These are phyloP conservation scores for Silene coronaria DNA, from an alignment of 179 eudicot genomes.

Conservation along the genomic window DNA sequence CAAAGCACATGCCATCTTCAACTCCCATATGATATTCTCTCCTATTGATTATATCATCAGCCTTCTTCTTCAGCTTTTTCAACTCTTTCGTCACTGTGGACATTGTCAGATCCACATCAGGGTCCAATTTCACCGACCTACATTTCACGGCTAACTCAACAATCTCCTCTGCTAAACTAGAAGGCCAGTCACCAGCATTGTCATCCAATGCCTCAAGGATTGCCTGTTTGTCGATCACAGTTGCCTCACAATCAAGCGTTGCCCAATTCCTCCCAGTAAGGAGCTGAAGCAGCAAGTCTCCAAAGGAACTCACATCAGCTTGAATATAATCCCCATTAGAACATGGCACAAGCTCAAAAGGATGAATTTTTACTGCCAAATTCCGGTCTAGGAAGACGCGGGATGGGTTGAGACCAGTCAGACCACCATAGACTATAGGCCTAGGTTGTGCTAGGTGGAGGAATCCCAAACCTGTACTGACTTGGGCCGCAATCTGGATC, in stretches of 20 bases:
- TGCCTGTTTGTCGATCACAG: constrained; percentile 19
- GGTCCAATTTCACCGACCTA: constrained; percentile 24
- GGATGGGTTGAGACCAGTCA: constrained; percentile 50
- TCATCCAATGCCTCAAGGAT: constrained; percentile 42
- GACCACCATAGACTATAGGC: constrained; percentile 44
- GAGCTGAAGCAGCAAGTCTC: constrained; percentile 61
- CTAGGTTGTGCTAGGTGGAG: constrained; percentile 54
- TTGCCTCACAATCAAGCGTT: constrained; percentile 24
- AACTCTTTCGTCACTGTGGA: constrained; percentile 36
- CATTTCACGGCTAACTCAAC: constrained; percentile 43
- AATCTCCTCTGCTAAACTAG: constrained; percentile 47
- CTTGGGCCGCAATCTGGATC: constrained; percentile 55
- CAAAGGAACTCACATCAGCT: constrained; percentile 44
- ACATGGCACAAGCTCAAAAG: constrained; percentile 24
- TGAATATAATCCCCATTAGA: constrained; percentile 21
- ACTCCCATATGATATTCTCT: constrained; percentile 23
- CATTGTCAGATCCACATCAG: constrained; percentile 21
- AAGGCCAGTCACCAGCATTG: constrained; percentile 63
- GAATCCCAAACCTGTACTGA: constrained; percentile 46
- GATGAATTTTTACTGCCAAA: constrained; percentile 44
- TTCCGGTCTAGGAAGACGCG: constrained; percentile 53
- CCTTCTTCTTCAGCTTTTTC: constrained; percentile 38
- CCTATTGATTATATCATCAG: constrained; percentile 35
- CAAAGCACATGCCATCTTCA: constrained; percentile 19
- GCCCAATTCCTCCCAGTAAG: constrained; percentile 55